Evolutionary conservation across 2,329 filamentous ascomycete species (phyloP).

Genomic region (Neocucurbitaria cava): DNA sequence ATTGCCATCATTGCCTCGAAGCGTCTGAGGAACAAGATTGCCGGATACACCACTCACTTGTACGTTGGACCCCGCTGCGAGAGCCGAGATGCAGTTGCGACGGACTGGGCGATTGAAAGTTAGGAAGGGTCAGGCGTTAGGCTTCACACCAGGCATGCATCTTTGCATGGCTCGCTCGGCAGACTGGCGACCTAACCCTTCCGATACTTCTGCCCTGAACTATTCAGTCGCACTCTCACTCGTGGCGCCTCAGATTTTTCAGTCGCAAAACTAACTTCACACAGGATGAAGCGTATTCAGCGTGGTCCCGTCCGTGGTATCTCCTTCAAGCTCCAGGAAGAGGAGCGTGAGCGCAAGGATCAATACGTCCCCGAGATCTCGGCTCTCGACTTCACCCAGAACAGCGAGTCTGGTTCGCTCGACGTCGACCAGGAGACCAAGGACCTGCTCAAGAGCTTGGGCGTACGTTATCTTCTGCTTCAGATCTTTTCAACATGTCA

Average conservation of each 20-base stretch:
- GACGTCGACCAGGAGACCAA: slow-evolving; percentile 98
- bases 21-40: slow-evolving; percentile 93
- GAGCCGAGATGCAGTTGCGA: slow-evolving; percentile 80
- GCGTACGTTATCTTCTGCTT: slow-evolving; percentile 70
- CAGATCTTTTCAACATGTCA: background rate
- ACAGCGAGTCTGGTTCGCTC: slow-evolving; percentile 88
- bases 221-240: too few species aligned
- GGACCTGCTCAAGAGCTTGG: slow-evolving; percentile 99
- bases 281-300: slow-evolving; percentile 99
- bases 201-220: too few species aligned
- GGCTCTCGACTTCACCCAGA: slow-evolving; percentile 96
- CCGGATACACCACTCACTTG: slow-evolving; percentile 85
- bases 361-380: slow-evolving; percentile 99
- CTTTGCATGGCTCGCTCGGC: slow-evolving; percentile 1
- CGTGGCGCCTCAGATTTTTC: too few species aligned
- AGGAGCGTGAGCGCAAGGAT: slow-evolving; percentile 99
- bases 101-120: slow-evolving; percentile 73
- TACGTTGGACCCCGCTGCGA: slow-evolving; percentile 66
- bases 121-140: slow-evolving; percentile 94
- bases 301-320: slow-evolving; percentile 99
- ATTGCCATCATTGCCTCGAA: slow-evolving; percentile 99
- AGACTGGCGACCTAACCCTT: background rate
- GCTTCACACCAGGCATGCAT: background rate
- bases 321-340: slow-evolving; percentile 99
- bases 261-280: slow-evolving; percentile 15